Evolutionary conservation across 75 land plant species (phyloP).

Genomic region (Adiantum capillusveneris): DNA sequence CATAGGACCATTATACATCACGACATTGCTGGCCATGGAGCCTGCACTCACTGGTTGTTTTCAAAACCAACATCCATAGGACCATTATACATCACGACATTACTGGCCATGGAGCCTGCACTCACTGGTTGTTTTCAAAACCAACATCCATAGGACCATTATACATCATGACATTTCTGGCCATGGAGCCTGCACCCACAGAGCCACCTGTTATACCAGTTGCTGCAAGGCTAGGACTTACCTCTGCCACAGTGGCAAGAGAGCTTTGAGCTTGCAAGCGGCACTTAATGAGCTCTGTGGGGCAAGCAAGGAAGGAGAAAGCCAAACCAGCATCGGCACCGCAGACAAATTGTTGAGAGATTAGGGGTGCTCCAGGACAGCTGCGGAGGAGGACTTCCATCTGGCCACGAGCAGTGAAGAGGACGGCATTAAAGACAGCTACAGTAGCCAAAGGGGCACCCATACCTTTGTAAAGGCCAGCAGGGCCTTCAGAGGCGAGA

Average conservation of each 20-base stretch:
- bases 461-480: conserved; percentile 95
- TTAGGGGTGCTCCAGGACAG: conserved; percentile 50
- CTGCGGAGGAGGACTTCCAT: conserved; percentile 76
- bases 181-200: conserved; percentile 4
- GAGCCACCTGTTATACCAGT: conserved; percentile 9
- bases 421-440: conserved; percentile 89
- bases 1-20: too few relatives aligned
- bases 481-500: conserved; percentile 48
- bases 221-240: conserved; percentile 24
- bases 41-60: too few relatives aligned
- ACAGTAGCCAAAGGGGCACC: conserved; percentile 97
- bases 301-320: conserved; percentile 83
- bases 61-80: too few relatives aligned
- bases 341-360: conserved; percentile 64
- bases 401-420: conserved; percentile 88
- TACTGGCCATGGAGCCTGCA: too few relatives aligned
- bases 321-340: conserved; percentile 96
- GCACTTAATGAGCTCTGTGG: conserved; percentile 93
- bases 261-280: conserved; percentile 91
- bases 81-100: too few relatives aligned
- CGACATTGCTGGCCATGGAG: too few relatives aligned
- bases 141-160: conserved; percentile 92
- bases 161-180: conserved; percentile 20
- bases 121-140: too few relatives aligned
- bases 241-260: conserved; percentile 28